These are phyloP conservation scores for Berkeleyomyces rouxiae DNA, from an alignment of 2,329 filamentous ascomycete species.

Conservation along the genomic window DNA sequence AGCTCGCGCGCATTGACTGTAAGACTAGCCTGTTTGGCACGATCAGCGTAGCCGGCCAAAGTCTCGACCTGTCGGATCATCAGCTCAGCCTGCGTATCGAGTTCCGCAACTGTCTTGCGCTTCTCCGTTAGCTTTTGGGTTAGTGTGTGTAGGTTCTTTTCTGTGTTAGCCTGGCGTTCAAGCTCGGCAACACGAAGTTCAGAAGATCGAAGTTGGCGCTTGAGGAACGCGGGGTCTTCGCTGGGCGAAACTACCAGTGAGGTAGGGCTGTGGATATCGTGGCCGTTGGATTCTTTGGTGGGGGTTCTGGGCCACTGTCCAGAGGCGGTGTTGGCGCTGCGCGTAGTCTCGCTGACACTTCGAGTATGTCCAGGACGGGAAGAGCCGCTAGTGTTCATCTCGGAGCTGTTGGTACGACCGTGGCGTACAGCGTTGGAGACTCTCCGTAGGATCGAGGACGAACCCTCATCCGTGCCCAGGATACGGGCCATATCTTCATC, in stretches of 20 bases:
- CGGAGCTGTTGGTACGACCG: constrained; percentile 71
- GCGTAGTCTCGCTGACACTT: constrained; percentile 51
- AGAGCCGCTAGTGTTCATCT: constrained; percentile 24
- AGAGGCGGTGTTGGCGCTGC: constrained; percentile 36
- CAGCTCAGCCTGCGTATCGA: constrained; percentile 90
- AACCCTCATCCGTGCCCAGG: constrained; percentile 58
- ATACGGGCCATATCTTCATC: constrained; percentile 92
- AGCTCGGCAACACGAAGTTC: constrained; percentile 78
- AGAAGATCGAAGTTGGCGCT: constrained; percentile 61
- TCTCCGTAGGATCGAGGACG: constrained; percentile 66
- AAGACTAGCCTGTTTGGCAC: constrained; percentile 66
- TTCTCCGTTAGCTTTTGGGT: constrained; percentile 85
- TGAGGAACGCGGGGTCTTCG: constrained; percentile 51
- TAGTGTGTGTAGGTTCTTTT: constrained; percentile 53
- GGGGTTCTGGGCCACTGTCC: constrained; percentile 56
- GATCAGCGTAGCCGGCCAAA: constrained; percentile 73
- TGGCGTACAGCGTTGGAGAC: constrained; percentile 91
- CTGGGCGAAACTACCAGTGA: constrained; percentile 37
- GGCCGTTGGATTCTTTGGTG: constrained; percentile 36
- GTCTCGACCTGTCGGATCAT: constrained; percentile 85
- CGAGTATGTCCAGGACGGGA: constrained; percentile 33
- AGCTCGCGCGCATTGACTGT: constrained; percentile 67
- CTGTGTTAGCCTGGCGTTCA: constrained; percentile 54
- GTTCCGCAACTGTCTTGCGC: constrained; percentile 81
- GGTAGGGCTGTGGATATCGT: constrained; percentile 57